phyloP scores from a whole-genome alignment of 2,329 filamentous ascomycete species.

The Colletotrichum gigasporum region DNA sequence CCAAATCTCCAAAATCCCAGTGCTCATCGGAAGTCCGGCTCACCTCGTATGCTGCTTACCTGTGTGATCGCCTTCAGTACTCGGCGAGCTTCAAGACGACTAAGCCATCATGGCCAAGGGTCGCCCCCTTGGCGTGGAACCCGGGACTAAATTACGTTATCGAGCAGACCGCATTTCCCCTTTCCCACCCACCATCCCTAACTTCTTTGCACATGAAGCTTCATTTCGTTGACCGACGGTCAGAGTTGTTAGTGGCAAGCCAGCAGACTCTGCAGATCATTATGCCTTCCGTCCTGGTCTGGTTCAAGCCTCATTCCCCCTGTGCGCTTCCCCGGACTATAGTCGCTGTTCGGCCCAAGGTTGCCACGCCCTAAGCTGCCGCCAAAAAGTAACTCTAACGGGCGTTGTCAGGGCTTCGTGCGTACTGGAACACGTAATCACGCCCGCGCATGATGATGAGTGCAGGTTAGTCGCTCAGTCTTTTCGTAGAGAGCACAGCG shows the following conservation, averaged over 20 bases:
- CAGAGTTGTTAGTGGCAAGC: not conserved
- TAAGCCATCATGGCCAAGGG: not conserved
- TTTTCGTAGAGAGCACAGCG: too few relatives aligned
- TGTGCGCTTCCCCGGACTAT: not conserved
- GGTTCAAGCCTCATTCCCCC: slow-evolving; percentile 1
- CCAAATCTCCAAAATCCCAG: not conserved
- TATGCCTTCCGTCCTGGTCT: not conserved
- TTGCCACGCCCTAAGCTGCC: not conserved
- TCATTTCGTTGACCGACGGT: not conserved
- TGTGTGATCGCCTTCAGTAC: not conserved
- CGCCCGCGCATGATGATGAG: not conserved
- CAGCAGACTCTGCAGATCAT: not conserved
- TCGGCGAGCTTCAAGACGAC: not conserved
- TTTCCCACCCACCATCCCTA: not conserved
- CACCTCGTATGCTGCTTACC: not conserved
- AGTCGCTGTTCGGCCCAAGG: not conserved
- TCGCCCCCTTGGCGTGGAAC: not conserved
- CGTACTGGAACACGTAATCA: not conserved
- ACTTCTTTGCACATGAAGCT: not conserved
- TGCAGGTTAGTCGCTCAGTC: too few relatives aligned
- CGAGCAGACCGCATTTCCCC: too few relatives aligned
- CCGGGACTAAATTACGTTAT: not conserved
- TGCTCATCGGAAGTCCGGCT: not conserved
- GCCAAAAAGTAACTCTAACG: not conserved
- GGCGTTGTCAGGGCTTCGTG: not conserved